Evolutionary conservation across 2,329 filamentous ascomycete species (phyloP).

Genomic region (Aspergillus neoniger): DNA sequence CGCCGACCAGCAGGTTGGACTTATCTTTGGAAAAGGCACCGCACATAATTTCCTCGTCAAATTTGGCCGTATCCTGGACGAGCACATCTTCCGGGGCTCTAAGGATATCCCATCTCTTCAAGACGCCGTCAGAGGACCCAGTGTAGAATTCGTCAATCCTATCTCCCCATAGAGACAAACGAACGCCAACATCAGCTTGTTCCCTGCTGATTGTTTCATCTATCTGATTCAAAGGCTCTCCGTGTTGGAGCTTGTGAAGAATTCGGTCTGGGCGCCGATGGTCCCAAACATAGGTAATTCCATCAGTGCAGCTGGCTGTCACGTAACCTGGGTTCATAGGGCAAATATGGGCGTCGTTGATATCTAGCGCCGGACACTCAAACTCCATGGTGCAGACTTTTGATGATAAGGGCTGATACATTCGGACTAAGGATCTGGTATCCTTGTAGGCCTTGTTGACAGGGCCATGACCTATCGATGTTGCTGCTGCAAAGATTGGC

Average conservation of each 20-base stretch:
- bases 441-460: constrained; percentile 38
- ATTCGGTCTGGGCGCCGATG: constrained; percentile 48
- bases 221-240: constrained; percentile 52
- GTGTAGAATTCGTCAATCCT: constrained; percentile 57
- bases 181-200: constrained; percentile 58
- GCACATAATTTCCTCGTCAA: constrained; percentile 59
- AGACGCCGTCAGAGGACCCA: constrained; percentile 61
- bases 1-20: constrained; percentile 58
- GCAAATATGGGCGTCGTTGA: constrained; percentile 61
- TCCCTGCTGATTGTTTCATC: constrained; percentile 45
- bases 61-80: constrained; percentile 52
- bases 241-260: constrained; percentile 55
- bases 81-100: constrained; percentile 53
- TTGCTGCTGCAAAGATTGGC: constrained; percentile 56
- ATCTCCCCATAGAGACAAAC: constrained; percentile 59
- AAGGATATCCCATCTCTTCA: constrained; percentile 63
- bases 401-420: constrained; percentile 50
- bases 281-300: constrained; percentile 64
- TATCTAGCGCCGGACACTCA: constrained; percentile 61
- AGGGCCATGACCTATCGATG: constrained; percentile 40
- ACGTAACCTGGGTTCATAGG: constrained; percentile 50
- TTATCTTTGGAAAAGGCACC: constrained; percentile 59
- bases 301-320: constrained; percentile 62
- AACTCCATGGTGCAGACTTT: constrained; percentile 47
- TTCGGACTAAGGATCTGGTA: constrained; percentile 53